These are phyloP conservation scores for Triangularia setosa DNA, from an alignment of 2,329 filamentous ascomycete species.

Conservation along the genomic window DNA sequence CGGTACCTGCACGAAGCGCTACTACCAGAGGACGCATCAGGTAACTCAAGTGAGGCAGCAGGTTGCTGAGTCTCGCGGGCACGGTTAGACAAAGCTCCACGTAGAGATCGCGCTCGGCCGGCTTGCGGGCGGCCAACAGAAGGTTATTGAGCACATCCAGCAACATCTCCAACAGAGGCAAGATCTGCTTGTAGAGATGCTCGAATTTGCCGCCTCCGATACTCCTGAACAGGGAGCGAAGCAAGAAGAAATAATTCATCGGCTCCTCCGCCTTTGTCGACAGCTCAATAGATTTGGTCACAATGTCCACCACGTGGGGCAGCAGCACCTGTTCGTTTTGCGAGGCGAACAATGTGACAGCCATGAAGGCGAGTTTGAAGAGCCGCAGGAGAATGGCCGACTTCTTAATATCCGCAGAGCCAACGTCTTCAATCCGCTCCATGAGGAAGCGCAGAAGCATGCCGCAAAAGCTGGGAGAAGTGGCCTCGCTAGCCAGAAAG, in stretches of 20 bases:
- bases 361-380: constrained; percentile 99
- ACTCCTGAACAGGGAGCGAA: constrained; percentile 89
- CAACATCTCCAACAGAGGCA: constrained; percentile 94
- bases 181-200: constrained; percentile 95
- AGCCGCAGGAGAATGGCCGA: constrained; percentile 88
- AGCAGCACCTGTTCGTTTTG: constrained; percentile 95
- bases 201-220: constrained; percentile 98
- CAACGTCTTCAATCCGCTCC: constrained; percentile 93
- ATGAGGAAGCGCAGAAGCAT: constrained; percentile 98
- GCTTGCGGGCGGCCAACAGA: constrained; percentile 83
- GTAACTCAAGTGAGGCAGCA: constrained; percentile 91
- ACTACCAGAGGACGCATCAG: constrained; percentile 98
- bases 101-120: constrained; percentile 87
- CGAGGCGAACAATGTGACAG: constrained; percentile 87
- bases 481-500: constrained; percentile 97
- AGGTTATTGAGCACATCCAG: constrained; percentile 96
- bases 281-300: constrained; percentile 93
- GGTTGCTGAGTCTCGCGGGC: constrained; percentile 86
- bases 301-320: constrained; percentile 94
- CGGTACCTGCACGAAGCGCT: constrained; percentile 82
- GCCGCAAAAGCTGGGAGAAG: constrained; percentile 93
- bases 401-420: constrained; percentile 85
- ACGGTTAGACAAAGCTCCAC: constrained; percentile 97
- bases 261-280: constrained; percentile 95
- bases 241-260: constrained; percentile 95